These are phyloP conservation scores for Golubevia sp. DNA, from an alignment of 1,284 basidiomycete species.

Conservation along the genomic window DNA sequence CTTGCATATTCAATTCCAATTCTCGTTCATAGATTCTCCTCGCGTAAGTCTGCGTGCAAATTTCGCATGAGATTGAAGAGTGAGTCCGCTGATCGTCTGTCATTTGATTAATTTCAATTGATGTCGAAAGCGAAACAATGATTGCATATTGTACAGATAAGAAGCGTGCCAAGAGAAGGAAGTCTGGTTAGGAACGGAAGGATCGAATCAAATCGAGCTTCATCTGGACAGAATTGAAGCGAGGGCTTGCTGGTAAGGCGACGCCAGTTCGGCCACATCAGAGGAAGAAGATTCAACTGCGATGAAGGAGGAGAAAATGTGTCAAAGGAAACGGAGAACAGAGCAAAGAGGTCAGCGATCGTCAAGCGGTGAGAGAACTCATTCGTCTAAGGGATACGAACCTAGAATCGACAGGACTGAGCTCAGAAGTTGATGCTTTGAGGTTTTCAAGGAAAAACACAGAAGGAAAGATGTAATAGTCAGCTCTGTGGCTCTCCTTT, in stretches of 20 bases:
- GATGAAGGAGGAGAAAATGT: neutral
- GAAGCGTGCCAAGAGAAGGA: too few species aligned
- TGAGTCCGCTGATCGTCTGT: too few species aligned
- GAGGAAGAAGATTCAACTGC: slow-evolving; percentile 23
- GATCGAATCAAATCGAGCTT: too few species aligned
- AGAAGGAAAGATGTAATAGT: neutral
- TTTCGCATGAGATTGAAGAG: slow-evolving; percentile 12
- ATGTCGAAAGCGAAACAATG: too few species aligned
- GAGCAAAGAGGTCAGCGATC: neutral
- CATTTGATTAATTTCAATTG: too few species aligned
- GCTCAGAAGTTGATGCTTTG: slow-evolving; percentile 19
- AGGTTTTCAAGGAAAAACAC: neutral
- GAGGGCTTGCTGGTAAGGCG: slow-evolving; percentile 31
- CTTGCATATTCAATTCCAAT: too few species aligned
- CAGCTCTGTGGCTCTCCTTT: neutral
- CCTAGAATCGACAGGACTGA: slow-evolving; percentile 27
- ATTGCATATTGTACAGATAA: too few species aligned
- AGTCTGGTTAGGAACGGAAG: too few species aligned
- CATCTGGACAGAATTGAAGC: slow-evolving; percentile 24
- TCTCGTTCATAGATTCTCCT: slow-evolving; percentile 35
- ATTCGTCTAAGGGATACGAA: too few species aligned
- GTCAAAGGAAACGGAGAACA: neutral
- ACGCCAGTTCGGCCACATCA: slow-evolving; percentile 24
- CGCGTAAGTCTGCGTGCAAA: slow-evolving; percentile 40
- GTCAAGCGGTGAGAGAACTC: too few species aligned